Evolutionary conservation across 306 rosid species (phyloP), one percentile per base, ranked within the genome.

Genomic region (Argentina anserina): DNA sequence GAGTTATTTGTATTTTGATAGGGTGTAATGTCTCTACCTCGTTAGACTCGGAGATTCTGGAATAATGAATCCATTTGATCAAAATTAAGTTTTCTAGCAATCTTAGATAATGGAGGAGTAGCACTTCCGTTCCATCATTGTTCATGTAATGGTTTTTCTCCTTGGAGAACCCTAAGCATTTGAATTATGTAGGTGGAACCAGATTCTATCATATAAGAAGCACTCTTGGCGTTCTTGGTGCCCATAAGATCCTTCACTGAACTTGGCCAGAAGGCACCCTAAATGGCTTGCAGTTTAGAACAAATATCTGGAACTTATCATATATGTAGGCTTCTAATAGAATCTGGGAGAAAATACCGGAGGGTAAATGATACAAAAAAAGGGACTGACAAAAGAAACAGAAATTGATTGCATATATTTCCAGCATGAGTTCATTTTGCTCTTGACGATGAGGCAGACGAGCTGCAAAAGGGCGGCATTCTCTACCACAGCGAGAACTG

Each of bases 331-430:
- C 83, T 21, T 71, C 47, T 71, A 74, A 62, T 40, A 79, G 79
- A 7, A 47, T 49, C 71, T 73, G 75, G 71, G 60, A 47, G 66
- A 73, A 47, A 61, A 80, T 43, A 15, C 26, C 9, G 0, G 76
- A 79, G 69, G 79, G 72, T 49, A 75, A 39, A 41, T 40, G 61
- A 76, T 79, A 70, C 55, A 62, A 45, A 41, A 61, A 17, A 76
- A 17, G 58, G 67, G 73, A 26, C 65, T 73, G 25, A 71, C 61
- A 10, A 83, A 75, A 83, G 84, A 83, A 69, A 81, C 56, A 14
- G 76, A 71, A 42, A 58, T 68, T 69, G 76, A 79, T 63, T 79
- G 86, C 81, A 68, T 83, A 73, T 77, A 69, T 70, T 73, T 73
- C 29, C 69, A 69, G 41, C 50, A 71, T 65, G 73, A 53, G 62